A percentile compares a stretch with the other conserved stretches of the same genome.
These are phyloP conservation scores for Comarum palustre DNA, from an alignment of 306 rosid species.

Conservation along the genomic window DNA sequence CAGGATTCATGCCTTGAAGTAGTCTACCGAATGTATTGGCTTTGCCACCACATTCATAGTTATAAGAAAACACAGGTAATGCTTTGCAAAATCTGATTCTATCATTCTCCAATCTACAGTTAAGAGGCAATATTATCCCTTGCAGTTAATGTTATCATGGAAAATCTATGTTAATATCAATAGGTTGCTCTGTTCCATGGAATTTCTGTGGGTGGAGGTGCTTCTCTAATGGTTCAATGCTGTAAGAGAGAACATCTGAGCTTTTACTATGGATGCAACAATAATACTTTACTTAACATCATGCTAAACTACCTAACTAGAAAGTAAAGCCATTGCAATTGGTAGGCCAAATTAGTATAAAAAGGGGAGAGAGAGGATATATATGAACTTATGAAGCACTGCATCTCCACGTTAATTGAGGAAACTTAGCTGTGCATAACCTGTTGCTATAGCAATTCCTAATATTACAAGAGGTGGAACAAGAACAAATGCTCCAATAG, in stretches of 20 bases:
- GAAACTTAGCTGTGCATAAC: constrained; percentile 66
- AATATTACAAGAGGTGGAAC: constrained; percentile 86
- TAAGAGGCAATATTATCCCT: neutral
- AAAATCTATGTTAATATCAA: constrained; percentile 14
- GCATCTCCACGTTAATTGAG: constrained; percentile 8
- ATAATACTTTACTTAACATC: neutral
- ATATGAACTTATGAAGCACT: constrained; percentile 3
- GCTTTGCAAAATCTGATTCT: constrained; percentile 1
- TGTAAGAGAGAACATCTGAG: neutral
- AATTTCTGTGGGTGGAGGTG: constrained; percentile 97
- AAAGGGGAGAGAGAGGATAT: neutral
- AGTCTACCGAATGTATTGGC: constrained; percentile 90
- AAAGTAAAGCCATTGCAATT: neutral
- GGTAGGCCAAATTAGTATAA: neutral
- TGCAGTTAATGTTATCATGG: constrained; percentile 9
- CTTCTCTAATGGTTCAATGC: constrained; percentile 74
- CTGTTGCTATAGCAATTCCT: constrained; percentile 80
- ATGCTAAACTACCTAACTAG: neutral
- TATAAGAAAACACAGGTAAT: constrained; percentile 83
- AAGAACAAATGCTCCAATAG: constrained; percentile 84
- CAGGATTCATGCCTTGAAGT: constrained; percentile 83
- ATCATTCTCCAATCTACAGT: neutral
- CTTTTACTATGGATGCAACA: neutral
- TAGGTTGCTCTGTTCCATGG: constrained; percentile 90
- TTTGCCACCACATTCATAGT: constrained; percentile 79